phyloP scores from a whole-genome alignment of 2,329 filamentous ascomycete species.

The Xylariaceae sp. region DNA sequence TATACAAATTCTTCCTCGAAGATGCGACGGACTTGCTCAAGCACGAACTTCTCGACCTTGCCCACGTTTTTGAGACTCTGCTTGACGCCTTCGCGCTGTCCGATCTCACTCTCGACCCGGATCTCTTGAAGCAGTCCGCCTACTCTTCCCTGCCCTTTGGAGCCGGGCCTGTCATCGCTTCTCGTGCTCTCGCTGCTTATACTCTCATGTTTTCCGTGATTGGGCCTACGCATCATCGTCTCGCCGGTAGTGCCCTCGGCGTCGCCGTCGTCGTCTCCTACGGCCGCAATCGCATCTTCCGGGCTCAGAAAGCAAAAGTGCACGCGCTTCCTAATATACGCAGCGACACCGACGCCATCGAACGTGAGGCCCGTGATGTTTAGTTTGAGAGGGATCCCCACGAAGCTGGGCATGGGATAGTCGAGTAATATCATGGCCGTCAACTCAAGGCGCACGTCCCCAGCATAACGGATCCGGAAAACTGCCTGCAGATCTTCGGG shows the following conservation, averaged over 20 bases:
- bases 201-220: not conserved
- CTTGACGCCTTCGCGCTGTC: conserved; percentile 82
- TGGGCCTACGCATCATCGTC: conserved; percentile 14
- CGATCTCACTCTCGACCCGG: conserved; percentile 94
- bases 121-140: conserved; percentile 87
- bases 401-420: conserved; percentile 97
- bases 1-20: conserved; percentile 99
- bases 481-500: conserved; percentile 89
- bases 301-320: conserved; percentile 94
- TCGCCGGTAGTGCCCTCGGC: conserved; percentile 7
- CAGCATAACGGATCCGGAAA: conserved; percentile 82
- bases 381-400: conserved; percentile 87
- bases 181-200: conserved; percentile 17
- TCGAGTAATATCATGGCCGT: conserved; percentile 95
- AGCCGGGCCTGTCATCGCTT: conserved; percentile 30
- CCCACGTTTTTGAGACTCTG: conserved; percentile 97
- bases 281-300: conserved; percentile 76
- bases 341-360: conserved; percentile 87
- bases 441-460: conserved; percentile 78
- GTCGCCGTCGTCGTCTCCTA: conserved; percentile 45
- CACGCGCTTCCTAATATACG: conserved; percentile 80
- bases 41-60: conserved; percentile 94
- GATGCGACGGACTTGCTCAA: conserved; percentile 92
- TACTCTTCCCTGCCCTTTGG: conserved; percentile 33
- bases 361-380: conserved; percentile 94